These are phyloP conservation scores for Phialophora macrospora DNA, from an alignment of 2,329 filamentous ascomycete species.

Conservation along the genomic window DNA sequence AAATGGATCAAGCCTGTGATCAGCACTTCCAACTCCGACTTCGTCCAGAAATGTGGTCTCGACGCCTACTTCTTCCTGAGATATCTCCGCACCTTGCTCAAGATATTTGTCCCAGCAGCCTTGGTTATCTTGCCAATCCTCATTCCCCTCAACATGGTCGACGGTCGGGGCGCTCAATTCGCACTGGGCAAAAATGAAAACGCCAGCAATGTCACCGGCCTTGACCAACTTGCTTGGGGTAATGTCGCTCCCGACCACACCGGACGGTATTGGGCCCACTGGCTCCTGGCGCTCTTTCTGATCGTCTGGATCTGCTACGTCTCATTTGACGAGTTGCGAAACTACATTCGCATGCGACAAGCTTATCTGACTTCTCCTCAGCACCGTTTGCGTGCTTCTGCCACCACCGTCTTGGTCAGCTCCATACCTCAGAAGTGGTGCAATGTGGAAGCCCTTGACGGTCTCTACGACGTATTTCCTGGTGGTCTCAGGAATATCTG, in stretches of 20 bases:
- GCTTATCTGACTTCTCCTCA: conserved; percentile 93
- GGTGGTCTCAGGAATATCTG: conserved; percentile 94
- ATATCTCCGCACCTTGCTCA: conserved; percentile 81
- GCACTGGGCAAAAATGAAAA: conserved; percentile 45
- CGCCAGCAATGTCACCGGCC: conserved; percentile 62
- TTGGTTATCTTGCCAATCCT: conserved; percentile 80
- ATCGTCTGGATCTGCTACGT: conserved; percentile 85
- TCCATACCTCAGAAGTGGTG: conserved; percentile 92
- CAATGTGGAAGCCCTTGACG: conserved; percentile 76
- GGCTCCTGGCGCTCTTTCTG: conserved; percentile 76
- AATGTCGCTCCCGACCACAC: conserved; percentile 74
- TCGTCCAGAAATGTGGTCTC: conserved; percentile 93
- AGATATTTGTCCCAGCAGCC: conserved; percentile 88
- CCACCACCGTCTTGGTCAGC: conserved; percentile 91
- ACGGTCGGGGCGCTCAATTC: conserved; percentile 67
- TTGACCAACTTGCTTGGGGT: conserved; percentile 85
- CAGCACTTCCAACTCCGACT: conserved; percentile 74
- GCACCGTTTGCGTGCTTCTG: conserved; percentile 88
- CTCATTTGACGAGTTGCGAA: conserved; percentile 81
- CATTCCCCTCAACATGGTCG: conserved; percentile 79
- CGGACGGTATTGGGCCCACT: conserved; percentile 79
- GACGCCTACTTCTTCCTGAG: conserved; percentile 98
- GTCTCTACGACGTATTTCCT: conserved; percentile 92
- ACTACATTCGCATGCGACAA: conserved; percentile 91
- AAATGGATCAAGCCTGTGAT: conserved; percentile 63